Conservation (phyloP, 805 yeast genomes). For the Wickerhamiella lipophila region DNA sequence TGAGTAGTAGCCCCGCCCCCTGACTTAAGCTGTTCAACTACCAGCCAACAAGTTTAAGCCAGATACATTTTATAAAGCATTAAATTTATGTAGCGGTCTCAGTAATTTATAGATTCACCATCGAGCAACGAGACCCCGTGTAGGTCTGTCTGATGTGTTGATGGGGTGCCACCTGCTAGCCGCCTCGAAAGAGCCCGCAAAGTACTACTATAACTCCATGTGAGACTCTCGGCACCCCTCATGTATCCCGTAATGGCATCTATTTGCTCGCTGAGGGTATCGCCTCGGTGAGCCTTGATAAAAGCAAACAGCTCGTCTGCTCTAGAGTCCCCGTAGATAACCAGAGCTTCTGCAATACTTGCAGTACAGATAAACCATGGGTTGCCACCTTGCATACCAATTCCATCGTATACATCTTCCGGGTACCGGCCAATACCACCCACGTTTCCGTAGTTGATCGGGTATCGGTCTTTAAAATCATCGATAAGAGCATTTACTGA, state of each 20-base stretch:
- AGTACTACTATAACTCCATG: constrained; percentile 82
- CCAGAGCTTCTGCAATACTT: constrained; percentile 25
- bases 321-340: background rate
- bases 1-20: too few species aligned
- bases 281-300: constrained; percentile 38
- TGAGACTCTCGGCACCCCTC: constrained; percentile 77
- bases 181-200: constrained; percentile 32
- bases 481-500: constrained; percentile 32
- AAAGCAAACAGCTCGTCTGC: constrained; percentile 24
- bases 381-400: constrained; percentile 60
- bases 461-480: constrained; percentile 64
- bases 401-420: constrained; percentile 79
- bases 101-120: background rate
- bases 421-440: constrained; percentile 69
- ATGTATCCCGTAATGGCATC: constrained; percentile 67
- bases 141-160: too few species aligned
- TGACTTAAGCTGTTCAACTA: too few species aligned
- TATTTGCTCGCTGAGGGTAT: constrained; percentile 77
- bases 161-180: background rate
- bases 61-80: background rate
- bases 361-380: constrained; percentile 71
- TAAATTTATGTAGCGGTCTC: background rate
- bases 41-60: background rate
- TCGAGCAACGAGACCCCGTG: too few species aligned
- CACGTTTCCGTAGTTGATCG: constrained; percentile 40